Evolutionary conservation across 306 rosid genomes (phyloP).

Genomic region (Arachis hypogaea): DNA sequence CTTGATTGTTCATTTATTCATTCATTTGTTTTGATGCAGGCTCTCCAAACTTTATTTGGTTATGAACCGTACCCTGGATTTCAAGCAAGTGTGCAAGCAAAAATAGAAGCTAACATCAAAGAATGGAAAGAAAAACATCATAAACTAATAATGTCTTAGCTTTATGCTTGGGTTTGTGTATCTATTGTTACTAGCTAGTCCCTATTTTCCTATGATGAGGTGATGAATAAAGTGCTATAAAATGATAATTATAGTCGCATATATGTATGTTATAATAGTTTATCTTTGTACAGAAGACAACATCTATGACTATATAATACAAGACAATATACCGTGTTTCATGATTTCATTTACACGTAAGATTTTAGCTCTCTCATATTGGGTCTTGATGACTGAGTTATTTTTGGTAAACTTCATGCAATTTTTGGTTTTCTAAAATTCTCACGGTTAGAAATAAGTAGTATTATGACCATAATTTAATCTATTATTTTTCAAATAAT

Average conservation of each 20-base stretch:
- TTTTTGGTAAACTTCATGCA: no score
- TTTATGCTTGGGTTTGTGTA: constrained; percentile 26
- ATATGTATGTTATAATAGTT: neutral
- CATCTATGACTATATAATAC: neutral
- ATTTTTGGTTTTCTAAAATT: no score
- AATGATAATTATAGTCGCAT: constrained; percentile 8
- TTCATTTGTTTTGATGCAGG: constrained; percentile 46
- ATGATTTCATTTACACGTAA: no score
- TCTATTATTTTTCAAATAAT: no score
- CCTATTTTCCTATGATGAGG: neutral
- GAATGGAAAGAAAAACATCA: constrained; percentile 69
- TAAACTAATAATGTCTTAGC: constrained; percentile 53
- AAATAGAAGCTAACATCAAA: constrained; percentile 53
- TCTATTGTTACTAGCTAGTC: neutral
- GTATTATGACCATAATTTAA: no score
- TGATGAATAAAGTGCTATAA: constrained; percentile 18
- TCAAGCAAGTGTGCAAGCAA: constrained; percentile 58
- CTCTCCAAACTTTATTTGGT: constrained; percentile 57
- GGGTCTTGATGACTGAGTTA: no score
- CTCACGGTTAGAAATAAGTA: no score
- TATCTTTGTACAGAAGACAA: constrained; percentile 15
- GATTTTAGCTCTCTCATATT: no score
- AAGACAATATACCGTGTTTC: no score
- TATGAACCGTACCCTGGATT: constrained; percentile 83
- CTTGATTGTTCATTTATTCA: neutral